Evolutionary conservation across 805 yeast genomes (phyloP).

Genomic region (Isabelozyma heimii): DNA sequence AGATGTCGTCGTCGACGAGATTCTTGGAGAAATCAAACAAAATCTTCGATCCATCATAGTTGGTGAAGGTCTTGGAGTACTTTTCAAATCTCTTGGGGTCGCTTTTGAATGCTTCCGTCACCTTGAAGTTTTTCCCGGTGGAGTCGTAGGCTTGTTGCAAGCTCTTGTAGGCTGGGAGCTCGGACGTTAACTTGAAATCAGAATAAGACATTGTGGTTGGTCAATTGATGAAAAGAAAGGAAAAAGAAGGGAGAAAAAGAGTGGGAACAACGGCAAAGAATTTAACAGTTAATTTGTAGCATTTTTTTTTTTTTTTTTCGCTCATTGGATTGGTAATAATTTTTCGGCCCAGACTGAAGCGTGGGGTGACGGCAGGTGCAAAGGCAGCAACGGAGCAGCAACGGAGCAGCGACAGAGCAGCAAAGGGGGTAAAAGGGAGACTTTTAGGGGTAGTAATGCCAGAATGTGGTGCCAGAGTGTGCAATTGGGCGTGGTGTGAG

Average conservation of each 20-base stretch:
- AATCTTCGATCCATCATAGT: slow-evolving; percentile 85
- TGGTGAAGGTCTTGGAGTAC: slow-evolving; percentile 72
- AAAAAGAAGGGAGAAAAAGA: neutral
- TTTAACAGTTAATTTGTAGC: too few relatives aligned
- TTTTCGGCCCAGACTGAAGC: neutral
- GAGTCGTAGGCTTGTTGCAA: slow-evolving; percentile 69
- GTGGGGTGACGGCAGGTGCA: neutral
- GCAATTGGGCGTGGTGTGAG: too few relatives aligned
- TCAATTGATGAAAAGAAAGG: neutral
- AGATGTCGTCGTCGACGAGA: slow-evolving; percentile 81
- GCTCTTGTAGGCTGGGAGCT: slow-evolving; percentile 81
- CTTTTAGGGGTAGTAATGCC: too few relatives aligned
- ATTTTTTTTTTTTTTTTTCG: neutral
- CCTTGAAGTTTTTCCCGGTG: slow-evolving; percentile 69
- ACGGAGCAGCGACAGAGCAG: too few relatives aligned
- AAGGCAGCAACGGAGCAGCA: too few relatives aligned
- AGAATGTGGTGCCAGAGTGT: too few relatives aligned
- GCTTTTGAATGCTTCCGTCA: slow-evolving; percentile 71
- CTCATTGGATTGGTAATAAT: neutral
- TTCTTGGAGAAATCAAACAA: slow-evolving; percentile 95
- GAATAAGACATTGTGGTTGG: neutral
- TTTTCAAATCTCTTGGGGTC: slow-evolving; percentile 77
- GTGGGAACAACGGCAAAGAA: too few relatives aligned
- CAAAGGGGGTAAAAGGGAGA: too few relatives aligned
- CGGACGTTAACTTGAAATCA: slow-evolving; percentile 57